Evolutionary conservation across 1,284 basidiomycete genomes (phyloP), one percentile per base, ranked within the genome.

Genomic region (Austroboletus novae-zelandiae): DNA sequence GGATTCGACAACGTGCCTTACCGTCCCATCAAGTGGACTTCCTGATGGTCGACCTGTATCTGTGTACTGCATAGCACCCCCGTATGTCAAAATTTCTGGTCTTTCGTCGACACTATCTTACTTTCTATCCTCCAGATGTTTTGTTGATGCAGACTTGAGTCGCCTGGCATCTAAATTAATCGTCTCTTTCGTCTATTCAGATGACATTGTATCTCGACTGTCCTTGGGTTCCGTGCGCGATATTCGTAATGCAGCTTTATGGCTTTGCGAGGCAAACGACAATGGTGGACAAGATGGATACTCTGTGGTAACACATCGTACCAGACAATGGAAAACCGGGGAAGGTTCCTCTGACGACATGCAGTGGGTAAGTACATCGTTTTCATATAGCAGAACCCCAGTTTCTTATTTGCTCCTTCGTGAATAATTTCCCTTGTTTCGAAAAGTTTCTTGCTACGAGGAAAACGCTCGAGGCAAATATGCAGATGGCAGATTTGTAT

Each of bases 401-500:
- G 36, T 34, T 51, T 56, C 35, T 41, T 34, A 56, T 31, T 49
- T 44, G 15, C 27, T 29, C 34, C 49, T 23, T 48, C 20, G 13
- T 30, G 36, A 18, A 29, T 27, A 17, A 15, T 30, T 7, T 17
- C 6, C 10, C 23, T 51, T 32, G 48, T 43, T 25, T 23, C 36
- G 36, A 17, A 42, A 45, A 90, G 89, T 88, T 91, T 62, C 71
- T 91, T 30, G 79, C 87, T 0, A 78, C 88, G 36, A 79, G 91
- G 29, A 91, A 89, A 73, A 90, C 89, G 4, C 75, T 93, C 0
- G 89, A 92, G 66, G 90, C 89, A 25, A 91, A 89, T 56, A 92
- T 93, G 90, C 80, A 81, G 46, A 81, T 79, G 71, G 73, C 81
- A 8, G 79, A 85, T 59, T 77, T 91, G 61, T 91, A 81, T 59